Evolutionary conservation across 2,329 filamentous ascomycete genomes (phyloP), one percentile per base, ranked within the genome.

Genomic region (Penicillium corylophilum): DNA sequence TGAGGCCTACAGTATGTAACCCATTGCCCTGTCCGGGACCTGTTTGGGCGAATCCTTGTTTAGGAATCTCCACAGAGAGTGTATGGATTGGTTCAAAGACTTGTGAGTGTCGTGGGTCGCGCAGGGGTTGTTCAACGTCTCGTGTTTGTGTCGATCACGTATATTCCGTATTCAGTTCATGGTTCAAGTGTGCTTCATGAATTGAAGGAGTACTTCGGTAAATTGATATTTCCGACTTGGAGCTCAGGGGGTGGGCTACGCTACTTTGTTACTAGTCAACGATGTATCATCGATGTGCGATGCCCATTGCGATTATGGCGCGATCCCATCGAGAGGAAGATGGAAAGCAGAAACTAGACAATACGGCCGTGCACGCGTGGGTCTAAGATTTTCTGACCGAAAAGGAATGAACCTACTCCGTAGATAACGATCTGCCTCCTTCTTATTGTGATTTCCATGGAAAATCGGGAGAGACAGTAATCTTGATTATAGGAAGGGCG

Each of bases 91-190:
- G 29, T 16, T 33, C 29, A 33, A 2, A 33, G 29, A 33, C 29
- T n/a, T 15, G 13, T n/a, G 13, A n/a, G n/a, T 13, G 15, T 16
- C 29, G 36, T 20, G 38, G 36, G 9, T 41, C 33, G 26, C 18
- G 44, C 44, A 46, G 43, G 43, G 38, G 38, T 51, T 39, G 35
- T 22, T 46, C 28, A 46, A 43, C 36, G 48, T 46, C 48, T 43
- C 23, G 35, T 22, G 16, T 22, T 22, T 39, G 36, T 12, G 18
- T 39, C n/a, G 16, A 39, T 22, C 18, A 13, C 36, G 36, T 39
- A 39, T 22, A 39, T 22, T 9, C 10, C 36, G 36, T 22, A 22
- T 39, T 39, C n/a, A 13, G 10, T 8, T 20, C 16, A 39, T 16
- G 36, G 36, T 13, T 9, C 36, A 39, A 39, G 36, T 33, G 29